Percentiles rank a stretch among this genome's conserved stretches.
phyloP scores from a whole-genome alignment of 768 basidiomycete genomes.

The Leccinum olivaceopallidum region DNA sequence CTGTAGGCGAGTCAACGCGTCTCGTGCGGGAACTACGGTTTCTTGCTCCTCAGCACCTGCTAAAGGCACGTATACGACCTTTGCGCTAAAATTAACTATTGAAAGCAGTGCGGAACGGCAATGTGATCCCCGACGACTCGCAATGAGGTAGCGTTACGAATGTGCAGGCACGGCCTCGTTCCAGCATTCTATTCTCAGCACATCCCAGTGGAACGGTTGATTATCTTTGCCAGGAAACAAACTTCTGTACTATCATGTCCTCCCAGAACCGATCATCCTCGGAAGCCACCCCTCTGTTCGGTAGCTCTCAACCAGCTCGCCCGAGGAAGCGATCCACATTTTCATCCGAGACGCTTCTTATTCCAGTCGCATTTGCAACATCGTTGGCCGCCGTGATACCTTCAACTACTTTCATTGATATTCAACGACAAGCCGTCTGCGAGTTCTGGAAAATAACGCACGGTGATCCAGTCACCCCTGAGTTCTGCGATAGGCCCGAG shows the following conservation, averaged over 20 bases:
- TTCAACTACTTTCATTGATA: constrained; percentile 27
- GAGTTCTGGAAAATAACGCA: constrained; percentile 22
- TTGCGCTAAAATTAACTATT: background rate
- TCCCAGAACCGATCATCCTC: constrained; percentile 4
- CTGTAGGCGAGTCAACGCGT: too few relatives aligned
- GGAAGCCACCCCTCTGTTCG: constrained; percentile 12
- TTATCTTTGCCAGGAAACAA: background rate
- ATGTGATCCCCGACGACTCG: constrained; percentile 1
- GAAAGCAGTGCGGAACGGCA: background rate
- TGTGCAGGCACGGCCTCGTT: background rate
- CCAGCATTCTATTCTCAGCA: background rate
- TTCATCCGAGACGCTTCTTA: constrained; percentile 23
- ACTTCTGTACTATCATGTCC: constrained; percentile 13
- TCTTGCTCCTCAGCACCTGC: background rate
- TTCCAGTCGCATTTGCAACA: constrained; percentile 28
- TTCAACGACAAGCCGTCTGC: constrained; percentile 29
- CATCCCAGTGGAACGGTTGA: background rate
- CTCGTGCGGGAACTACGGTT: background rate
- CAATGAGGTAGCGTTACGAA: background rate
- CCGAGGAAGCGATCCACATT: background rate
- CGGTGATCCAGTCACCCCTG: constrained; percentile 4
- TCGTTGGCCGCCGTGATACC: constrained; percentile 22
- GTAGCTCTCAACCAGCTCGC: background rate
- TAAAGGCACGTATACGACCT: background rate
- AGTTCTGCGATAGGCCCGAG: constrained; percentile 23